phyloP scores from a whole-genome alignment of 139 green algal genomes.

The Pseudopediastrum boryanum region DNA sequence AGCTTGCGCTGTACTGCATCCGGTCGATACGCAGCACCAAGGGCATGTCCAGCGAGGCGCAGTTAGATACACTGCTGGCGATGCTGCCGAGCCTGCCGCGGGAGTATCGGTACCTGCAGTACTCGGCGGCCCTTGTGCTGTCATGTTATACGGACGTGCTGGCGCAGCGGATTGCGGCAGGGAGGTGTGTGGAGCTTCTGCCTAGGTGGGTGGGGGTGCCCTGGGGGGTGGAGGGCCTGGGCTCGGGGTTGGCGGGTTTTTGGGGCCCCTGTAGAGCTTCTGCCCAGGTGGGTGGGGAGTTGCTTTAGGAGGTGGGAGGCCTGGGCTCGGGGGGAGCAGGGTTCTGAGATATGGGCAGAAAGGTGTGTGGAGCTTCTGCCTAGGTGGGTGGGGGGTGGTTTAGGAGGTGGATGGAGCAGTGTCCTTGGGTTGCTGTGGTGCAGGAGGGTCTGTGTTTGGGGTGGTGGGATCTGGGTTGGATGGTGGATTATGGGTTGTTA shows the following conservation, averaged over 20 bases:
- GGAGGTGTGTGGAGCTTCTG: slow-evolving; percentile 4
- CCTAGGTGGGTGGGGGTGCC: background rate
- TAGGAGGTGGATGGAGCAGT: too few species aligned
- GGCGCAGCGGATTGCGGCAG: slow-evolving; percentile 24
- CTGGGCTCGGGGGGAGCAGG: too few species aligned
- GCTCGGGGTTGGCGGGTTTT: background rate
- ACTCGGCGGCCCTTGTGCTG: slow-evolving; percentile 64
- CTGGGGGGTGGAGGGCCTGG: slow-evolving; percentile 18
- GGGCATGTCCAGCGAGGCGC: slow-evolving; percentile 44
- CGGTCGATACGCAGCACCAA: slow-evolving; percentile 30
- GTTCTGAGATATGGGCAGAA: slow-evolving; percentile 24
- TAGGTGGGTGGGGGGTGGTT: too few species aligned
- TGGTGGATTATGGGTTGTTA: too few species aligned
- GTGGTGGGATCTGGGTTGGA: too few species aligned
- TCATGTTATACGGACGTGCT: slow-evolving; percentile 69
- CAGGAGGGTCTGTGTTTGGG: too few species aligned
- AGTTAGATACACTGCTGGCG: slow-evolving; percentile 63
- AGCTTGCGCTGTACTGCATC: slow-evolving; percentile 80
- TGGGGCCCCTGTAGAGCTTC: background rate
- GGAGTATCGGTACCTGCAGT: slow-evolving; percentile 42
- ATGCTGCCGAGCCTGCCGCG: slow-evolving; percentile 61
- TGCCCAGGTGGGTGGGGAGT: too few species aligned
- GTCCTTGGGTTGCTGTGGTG: too few species aligned
- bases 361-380: background rate
- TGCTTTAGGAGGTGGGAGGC: too few species aligned